phyloP scores from a whole-genome alignment of 345 rosid genomes.

The Isatis tinctoria region DNA sequence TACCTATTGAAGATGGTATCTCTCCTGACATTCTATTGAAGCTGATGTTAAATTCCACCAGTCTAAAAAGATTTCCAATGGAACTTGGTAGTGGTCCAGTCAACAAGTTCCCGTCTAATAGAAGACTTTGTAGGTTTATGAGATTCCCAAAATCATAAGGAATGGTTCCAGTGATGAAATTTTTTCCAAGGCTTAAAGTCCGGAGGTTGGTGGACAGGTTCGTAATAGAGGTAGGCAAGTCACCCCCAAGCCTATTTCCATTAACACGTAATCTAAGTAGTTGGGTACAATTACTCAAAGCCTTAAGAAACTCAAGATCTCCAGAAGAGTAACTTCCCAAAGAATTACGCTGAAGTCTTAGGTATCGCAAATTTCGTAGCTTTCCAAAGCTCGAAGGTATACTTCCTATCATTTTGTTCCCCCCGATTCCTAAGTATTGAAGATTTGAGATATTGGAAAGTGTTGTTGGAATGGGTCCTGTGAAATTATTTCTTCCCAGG shows the following conservation, averaged over 20 bases:
- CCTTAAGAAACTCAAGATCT: too few relatives aligned
- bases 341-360: neutral
- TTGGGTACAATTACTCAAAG: too few relatives aligned
- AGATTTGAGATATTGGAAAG: neutral
- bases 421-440: too few relatives aligned
- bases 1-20: neutral
- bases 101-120: too few relatives aligned
- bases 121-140: neutral
- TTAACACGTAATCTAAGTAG: neutral
- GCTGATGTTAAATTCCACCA: too few relatives aligned
- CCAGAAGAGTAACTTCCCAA: neutral
- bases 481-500: neutral
- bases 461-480: neutral
- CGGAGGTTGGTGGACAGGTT: neutral
- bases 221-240: neutral
- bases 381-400: neutral
- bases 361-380: neutral
- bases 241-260: neutral
- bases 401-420: neutral
- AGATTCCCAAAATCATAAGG: neutral
- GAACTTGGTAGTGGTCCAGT: too few relatives aligned
- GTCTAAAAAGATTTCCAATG: too few relatives aligned
- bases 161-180: neutral
- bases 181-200: too few relatives aligned
- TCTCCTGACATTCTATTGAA: neutral